A percentile compares a stretch with the other conserved stretches of the same genome.
Conservation (phyloP, 2,329 filamentous ascomycete genomes). For the Fusarium sp. region DNA sequence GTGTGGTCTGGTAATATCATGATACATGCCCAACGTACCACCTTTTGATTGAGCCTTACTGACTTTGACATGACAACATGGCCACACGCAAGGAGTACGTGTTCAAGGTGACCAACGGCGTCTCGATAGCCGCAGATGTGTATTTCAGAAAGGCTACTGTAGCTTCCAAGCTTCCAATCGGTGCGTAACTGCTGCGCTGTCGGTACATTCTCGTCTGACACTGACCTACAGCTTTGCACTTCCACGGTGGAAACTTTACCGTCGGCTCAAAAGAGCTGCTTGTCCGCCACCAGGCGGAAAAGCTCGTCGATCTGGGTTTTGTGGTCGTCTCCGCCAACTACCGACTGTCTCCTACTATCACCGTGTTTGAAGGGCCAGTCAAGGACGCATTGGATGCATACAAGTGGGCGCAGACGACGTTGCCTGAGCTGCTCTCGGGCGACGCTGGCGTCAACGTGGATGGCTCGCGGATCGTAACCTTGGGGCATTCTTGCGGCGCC, state of each 20-base stretch:
- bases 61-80: not conserved
- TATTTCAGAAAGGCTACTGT: not conserved
- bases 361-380: slow-evolving; percentile 5
- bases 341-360: slow-evolving; percentile 2
- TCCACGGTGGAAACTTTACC: not conserved
- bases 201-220: not conserved
- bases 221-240: not conserved
- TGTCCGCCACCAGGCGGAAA: not conserved
- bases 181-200: not conserved
- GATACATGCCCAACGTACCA: not conserved
- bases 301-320: slow-evolving; percentile 3
- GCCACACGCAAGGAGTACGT: not conserved
- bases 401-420: not conserved
- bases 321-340: slow-evolving; percentile 1
- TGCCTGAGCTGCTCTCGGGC: not conserved
- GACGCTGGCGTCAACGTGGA: not conserved
- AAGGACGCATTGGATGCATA: slow-evolving; percentile 1
- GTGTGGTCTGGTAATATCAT: not conserved
- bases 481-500: not conserved
- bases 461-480: not conserved
- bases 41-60: not conserved
- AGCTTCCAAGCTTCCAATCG: slow-evolving; percentile 1
- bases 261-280: slow-evolving; percentile 1
- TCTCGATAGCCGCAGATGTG: not conserved
- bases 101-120: not conserved